Base-by-base conservation (phyloP, 2,329 filamentous ascomycete genomes). In the Hymenoscyphus linearis region DNA sequence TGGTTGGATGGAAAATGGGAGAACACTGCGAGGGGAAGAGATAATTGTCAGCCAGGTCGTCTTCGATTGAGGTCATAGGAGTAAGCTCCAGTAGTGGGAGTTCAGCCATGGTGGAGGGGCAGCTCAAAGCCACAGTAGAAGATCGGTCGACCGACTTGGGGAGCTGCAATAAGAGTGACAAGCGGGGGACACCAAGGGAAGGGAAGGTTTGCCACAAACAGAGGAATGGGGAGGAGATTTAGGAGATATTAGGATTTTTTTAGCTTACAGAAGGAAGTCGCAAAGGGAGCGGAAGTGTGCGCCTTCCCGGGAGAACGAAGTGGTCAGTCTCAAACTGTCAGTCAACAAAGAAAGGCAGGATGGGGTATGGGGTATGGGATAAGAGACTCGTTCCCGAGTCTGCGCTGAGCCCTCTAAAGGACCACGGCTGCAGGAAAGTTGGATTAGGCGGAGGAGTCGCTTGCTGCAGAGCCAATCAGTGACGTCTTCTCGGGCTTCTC, bases 201-300 rank as follows among this genome's bases (percentile, higher is more conserved):
- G 22, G 16, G 40, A 22, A 44, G n/a, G 40, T 44, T 44, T 44
- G 40, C 40, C 40, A 44, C 40, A 44, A 9, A 25, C n/a, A 22
- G 47, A 26, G 36, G 34, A 57, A 57, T 58, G 22, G 12, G 53
- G 47, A 54, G 35, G n/a, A 58, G 60, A 25, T 18, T 54, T 34
- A 52, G 56, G n/a, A n/a, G n/a, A n/a, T n/a, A 34, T 25, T 34
- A 22, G 36, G 53, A 31, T 16, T 22, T 52, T 44, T 34, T 52
- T n/a, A n/a, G 56, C 65, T 68, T 66, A 70, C 67, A 54, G 65
- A 62, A 68, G 69, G 67, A 66, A 55, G 55, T 61, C 52, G 66
- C 64, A 63, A 16, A 27, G 22, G 47, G 60, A 34, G 25, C 52
- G 9, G 55, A 53, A 57, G 55, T 62, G 27, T 60, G 62, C 63